phyloP scores from a whole-genome alignment of 2,329 filamentous ascomycete species.

The Paramyrothecium sp. region DNA sequence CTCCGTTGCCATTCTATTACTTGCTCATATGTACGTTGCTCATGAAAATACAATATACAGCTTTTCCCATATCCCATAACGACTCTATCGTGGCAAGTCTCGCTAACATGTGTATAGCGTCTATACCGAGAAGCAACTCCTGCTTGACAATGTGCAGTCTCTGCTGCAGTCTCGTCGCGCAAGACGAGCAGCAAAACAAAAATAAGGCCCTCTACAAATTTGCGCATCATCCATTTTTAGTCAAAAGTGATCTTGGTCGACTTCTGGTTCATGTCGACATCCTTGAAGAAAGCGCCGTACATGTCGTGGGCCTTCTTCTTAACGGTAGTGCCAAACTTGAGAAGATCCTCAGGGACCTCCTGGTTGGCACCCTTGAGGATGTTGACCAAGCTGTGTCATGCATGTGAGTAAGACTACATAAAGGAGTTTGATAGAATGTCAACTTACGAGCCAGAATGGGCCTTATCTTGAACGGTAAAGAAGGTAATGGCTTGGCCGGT shows the following conservation, averaged over 20 bases:
- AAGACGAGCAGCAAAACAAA: slow-evolving; percentile 19
- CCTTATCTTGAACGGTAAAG: slow-evolving; percentile 94
- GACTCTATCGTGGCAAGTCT: neutral
- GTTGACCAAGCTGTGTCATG: slow-evolving; percentile 73
- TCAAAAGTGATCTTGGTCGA: slow-evolving; percentile 94
- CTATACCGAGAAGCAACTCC: slow-evolving; percentile 52
- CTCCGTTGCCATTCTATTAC: slow-evolving; percentile 48
- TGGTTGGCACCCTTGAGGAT: slow-evolving; percentile 93
- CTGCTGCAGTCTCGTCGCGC: neutral
- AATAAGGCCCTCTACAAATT: slow-evolving; percentile 9
- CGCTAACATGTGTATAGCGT: slow-evolving; percentile 34
- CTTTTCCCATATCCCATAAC: slow-evolving; percentile 8
- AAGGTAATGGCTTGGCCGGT: slow-evolving; percentile 86
- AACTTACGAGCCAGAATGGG: slow-evolving; percentile 81
- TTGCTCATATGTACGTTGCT: slow-evolving; percentile 58
- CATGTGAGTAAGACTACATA: slow-evolving; percentile 12
- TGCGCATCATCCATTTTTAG: slow-evolving; percentile 23
- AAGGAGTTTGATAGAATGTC: neutral
- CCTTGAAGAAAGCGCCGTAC: slow-evolving; percentile 95
- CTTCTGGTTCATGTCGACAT: slow-evolving; percentile 78
- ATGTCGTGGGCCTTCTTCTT: slow-evolving; percentile 98
- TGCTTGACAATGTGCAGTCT: slow-evolving; percentile 45
- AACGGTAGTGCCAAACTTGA: slow-evolving; percentile 96
- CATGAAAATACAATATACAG: neutral
- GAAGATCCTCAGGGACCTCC: slow-evolving; percentile 80